Evolutionary conservation across 441 rosid genomes (phyloP).

Genomic region (Pelargonium fulgidum): DNA sequence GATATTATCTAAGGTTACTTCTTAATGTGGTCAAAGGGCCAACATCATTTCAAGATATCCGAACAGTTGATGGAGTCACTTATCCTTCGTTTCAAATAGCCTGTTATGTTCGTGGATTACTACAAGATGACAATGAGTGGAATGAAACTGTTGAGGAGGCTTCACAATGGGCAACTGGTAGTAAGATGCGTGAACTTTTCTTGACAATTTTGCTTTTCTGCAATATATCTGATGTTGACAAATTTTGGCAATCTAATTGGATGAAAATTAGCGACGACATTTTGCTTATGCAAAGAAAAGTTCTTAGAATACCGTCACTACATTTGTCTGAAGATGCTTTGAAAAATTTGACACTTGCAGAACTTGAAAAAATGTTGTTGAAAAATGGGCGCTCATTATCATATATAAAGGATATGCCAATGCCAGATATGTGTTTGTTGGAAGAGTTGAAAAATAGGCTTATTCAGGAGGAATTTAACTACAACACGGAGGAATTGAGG

Average conservation of each 20-base stretch:
- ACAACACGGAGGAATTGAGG: neutral
- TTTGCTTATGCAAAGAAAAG: neutral
- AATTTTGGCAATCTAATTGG: neutral
- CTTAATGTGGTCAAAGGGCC: neutral
- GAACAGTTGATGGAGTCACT: constrained; percentile 5
- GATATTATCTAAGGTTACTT: constrained; percentile 4
- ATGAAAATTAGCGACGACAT: neutral
- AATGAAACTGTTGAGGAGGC: neutral
- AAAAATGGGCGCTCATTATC: neutral
- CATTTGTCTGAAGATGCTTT: neutral
- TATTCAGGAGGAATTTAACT: neutral
- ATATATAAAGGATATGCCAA: neutral
- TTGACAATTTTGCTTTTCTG: neutral
- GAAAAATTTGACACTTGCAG: neutral
- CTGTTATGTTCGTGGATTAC: constrained; percentile 9
- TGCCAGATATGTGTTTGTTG: neutral
- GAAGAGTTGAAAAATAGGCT: neutral
- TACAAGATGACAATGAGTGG: constrained; percentile 16
- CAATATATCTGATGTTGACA: neutral
- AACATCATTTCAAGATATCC: constrained; percentile 6
- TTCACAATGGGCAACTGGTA: neutral
- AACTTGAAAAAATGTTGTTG: neutral
- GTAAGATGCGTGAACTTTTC: neutral
- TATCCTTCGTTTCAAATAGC: neutral
- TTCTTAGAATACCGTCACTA: neutral